These are phyloP conservation scores for Zoysia japonica DNA, from an alignment of 176 grass and related monocot species.

Conservation along the genomic window DNA sequence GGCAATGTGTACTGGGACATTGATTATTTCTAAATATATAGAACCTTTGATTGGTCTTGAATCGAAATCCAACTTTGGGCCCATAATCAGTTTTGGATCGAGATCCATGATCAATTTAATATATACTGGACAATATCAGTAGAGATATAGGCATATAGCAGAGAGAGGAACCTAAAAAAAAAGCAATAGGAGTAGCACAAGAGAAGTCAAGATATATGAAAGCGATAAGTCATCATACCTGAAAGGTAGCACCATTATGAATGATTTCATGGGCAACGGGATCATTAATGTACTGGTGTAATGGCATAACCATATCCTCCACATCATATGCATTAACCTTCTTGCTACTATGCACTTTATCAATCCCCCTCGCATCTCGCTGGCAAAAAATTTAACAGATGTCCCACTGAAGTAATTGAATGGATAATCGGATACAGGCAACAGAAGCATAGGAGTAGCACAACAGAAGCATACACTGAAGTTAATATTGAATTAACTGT, in stretches of 20 bases:
- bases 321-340: slow-evolving; percentile 68
- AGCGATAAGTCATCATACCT: slow-evolving; percentile 49
- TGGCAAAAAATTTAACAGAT: slow-evolving; percentile 41
- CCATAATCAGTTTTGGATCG: no score
- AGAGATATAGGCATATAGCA: slow-evolving; percentile 8
- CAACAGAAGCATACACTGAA: no score
- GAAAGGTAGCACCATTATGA: slow-evolving; percentile 97
- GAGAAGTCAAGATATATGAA: slow-evolving; percentile 9
- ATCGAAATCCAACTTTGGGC: not conserved
- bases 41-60: not conserved
- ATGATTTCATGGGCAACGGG: slow-evolving; percentile 91
- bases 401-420: slow-evolving; percentile 15
- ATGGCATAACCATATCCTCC: slow-evolving; percentile 92
- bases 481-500: no score
- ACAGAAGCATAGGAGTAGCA: no score
- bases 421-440: slow-evolving; percentile 14
- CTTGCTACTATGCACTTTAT: slow-evolving; percentile 50
- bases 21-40: not conserved
- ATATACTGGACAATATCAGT: not conserved
- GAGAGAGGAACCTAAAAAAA: not conserved
- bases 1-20: not conserved
- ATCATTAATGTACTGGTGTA: slow-evolving; percentile 84
- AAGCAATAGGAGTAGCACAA: not conserved
- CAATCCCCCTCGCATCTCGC: slow-evolving; percentile 63
- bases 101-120: not conserved